Base-by-base conservation (phyloP, 148 eudicot species). In the Persicaria tinctoria region DNA sequence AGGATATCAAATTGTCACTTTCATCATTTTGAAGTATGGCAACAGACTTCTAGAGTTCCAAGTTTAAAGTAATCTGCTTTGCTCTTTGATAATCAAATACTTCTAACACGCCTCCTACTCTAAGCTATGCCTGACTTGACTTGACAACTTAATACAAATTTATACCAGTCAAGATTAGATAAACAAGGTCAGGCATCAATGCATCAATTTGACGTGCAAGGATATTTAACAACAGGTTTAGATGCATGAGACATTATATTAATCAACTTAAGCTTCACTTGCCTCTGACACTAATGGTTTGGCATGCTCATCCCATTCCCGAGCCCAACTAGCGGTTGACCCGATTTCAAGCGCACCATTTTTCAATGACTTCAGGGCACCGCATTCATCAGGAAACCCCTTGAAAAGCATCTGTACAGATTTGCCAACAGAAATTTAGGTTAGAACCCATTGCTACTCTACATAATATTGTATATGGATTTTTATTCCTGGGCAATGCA, bases 301-400 rank as follows among this genome's bases (percentile, higher is more conserved):
- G 64, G 96, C 97, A 76, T 90, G 87, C 72, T 84, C 89, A 81
- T 90, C 98, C 98, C 98, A 95, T 75, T 83, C 92, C 14, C 90
- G 80, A 11, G 85, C 85, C 97, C 98, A 95, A 63, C 87, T 85
- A 70, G 83, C 84, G 56, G 98, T 87, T 51, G 87, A 86, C 59
- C 87, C 82, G 69, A 64, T 88, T 76, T 86, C 96, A 63, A 85
- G 78, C 49, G 89, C 88, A 70, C 94, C 91, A 46, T 80, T 77
- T 76, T 87, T 90, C 83, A 90, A 73, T 12, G 79, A 82, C 73
- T 78, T 85, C 69, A 90, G 89, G 46, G 81, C 79, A 78, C 86
- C 56, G 74, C 88, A 84, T 77, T 79, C 84, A 68, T 87, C 78
- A 2, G 94, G 97, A 76, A 89, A 95, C 44, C 89, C 94, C 81